A percentile compares a stretch with the other conserved stretches of the same genome.
Evolutionary conservation across 805 yeast species (phyloP).

Genomic region (Debaryomyces prosopidis): DNA sequence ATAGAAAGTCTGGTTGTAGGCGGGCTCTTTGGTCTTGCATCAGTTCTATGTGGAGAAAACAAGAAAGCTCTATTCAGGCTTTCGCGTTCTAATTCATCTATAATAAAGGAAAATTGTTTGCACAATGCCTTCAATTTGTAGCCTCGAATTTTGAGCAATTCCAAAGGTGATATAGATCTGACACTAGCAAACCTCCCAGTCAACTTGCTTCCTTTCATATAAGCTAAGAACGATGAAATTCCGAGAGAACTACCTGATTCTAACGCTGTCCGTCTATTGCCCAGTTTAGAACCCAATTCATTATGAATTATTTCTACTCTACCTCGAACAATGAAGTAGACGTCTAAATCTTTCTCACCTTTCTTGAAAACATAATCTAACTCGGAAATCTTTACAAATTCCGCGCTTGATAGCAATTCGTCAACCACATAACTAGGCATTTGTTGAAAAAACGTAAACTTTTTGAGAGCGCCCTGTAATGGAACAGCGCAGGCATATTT

Average conservation of each 20-base stretch:
- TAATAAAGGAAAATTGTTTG: constrained; percentile 55
- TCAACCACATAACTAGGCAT: constrained; percentile 63
- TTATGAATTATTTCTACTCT: constrained; percentile 65
- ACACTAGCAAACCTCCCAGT: constrained; percentile 59
- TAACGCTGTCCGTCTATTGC: constrained; percentile 55
- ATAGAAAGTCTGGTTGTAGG: constrained; percentile 20
- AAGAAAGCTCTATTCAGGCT: too few relatives aligned
- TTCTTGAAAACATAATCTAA: constrained; percentile 62
- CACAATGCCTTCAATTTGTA: constrained; percentile 55
- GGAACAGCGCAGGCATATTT: constrained; percentile 36
- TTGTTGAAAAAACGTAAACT: constrained; percentile 57
- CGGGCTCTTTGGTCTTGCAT: background rate
- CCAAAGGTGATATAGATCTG: constrained; percentile 59
- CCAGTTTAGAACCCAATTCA: constrained; percentile 21
- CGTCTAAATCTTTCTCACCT: constrained; percentile 61
- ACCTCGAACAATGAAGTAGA: constrained; percentile 67
- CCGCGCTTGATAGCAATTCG: constrained; percentile 62
- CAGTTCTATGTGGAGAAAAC: too few relatives aligned
- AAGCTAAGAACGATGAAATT: constrained; percentile 68
- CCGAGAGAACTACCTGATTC: constrained; percentile 71
- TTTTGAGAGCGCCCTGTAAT: constrained; percentile 57
- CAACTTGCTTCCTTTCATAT: constrained; percentile 32
- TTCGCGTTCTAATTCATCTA: constrained; percentile 45
- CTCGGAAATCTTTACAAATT: constrained; percentile 52
- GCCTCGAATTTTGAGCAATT: constrained; percentile 60